Base-by-base conservation (phyloP, 148 eudicot species). In the Amaranthus palmeri region DNA sequence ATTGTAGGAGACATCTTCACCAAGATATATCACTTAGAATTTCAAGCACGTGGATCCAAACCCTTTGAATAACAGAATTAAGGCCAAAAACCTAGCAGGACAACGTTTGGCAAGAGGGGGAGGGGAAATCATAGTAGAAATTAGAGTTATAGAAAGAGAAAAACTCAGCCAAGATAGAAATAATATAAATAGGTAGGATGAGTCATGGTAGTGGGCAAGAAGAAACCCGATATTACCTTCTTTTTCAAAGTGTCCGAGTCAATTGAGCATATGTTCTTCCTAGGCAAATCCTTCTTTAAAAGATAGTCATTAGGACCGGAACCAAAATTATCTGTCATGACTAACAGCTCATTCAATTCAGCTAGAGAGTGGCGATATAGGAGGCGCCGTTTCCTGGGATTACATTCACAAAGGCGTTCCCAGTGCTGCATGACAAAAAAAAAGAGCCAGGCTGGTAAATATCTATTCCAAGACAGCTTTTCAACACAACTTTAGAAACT, bases 391-490 rank as follows among this genome's bases (percentile, higher is more conserved):
- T 77, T 96, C 79, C 81, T 80, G 6, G 91, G 86, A 74, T 80
- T 92, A 88, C 99, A 96, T 80, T 96, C 99, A 77, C 99, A 96
- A 5, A 96, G 89, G 76, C 81, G 91, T 74, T 96, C 90, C 92
- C 89, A 96, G 50, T 96, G 99, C 99, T 96, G 92, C 88, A 87
- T 47, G 56, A 61, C 53, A 68, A 42, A 65, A 62, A 62, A 67
- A 72, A 78, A 45, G 25, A 58, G 47, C 58, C 61, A 65, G 49
- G 54, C 52, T 46, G 17, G 43, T 15, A 61, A 63, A 76, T 43
- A 53, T 40, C 43, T 47, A 71, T 45, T 58, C 59, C 54, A 25
- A 55, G 14, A 65, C 12, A 76, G 67, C 51, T 70, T 69, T 63
- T 17, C 42, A 59, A 51, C 40, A 72, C 40, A 3, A 44, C 41